Evolutionary conservation across 768 basidiomycete genomes (phyloP), one percentile per base, ranked within the genome.

Genomic region (Pholiota molesta): DNA sequence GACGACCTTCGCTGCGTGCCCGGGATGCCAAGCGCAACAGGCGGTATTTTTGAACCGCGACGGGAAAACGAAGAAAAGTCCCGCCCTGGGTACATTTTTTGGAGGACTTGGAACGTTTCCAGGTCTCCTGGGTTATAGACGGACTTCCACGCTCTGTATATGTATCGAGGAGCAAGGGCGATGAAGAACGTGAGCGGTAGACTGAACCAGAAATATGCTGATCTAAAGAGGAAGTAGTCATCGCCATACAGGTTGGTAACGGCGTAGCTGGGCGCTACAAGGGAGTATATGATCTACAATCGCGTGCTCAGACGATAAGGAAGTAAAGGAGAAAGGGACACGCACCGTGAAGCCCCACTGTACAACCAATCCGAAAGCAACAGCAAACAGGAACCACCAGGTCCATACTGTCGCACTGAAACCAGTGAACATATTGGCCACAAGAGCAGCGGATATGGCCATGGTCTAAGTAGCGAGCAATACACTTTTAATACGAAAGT

Each of bases 341-440:
- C 85, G 61, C 69, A 92, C 94, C 17, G 94, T 94, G 77, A 86
- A 97, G 21, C 80, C 70, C 85, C 87, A 88, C 61, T 95, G 76
- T 23, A 98, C 77, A 19, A 94, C 75, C 21, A 92, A 89, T 26
- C 97, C 97, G 62, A 98, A 73, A 54, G 85, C 82, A 37, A 97
- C 81, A 21, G 90, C 86, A 63, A 94, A 91, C 74, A 87, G 90
- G 17, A 97, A 86, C 94, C 95, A 98, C 19, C 81, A 85, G 5
- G 89, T 95, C 97, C 97, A 98, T 1, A 88, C 86, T 56, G 83
- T 85, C 2, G 91, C 91, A 72, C 88, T 94, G 47, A 99, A 79
- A n/a, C 94, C 95, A 60, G 91, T 91, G 79, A 89, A 97, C 54
- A 94, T 68, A 72, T 94, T 92, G 51, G 88, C 91, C 16, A 83